phyloP scores from a whole-genome alignment of 2,329 filamentous ascomycete genomes.

The Exophiala xenobiotica region DNA sequence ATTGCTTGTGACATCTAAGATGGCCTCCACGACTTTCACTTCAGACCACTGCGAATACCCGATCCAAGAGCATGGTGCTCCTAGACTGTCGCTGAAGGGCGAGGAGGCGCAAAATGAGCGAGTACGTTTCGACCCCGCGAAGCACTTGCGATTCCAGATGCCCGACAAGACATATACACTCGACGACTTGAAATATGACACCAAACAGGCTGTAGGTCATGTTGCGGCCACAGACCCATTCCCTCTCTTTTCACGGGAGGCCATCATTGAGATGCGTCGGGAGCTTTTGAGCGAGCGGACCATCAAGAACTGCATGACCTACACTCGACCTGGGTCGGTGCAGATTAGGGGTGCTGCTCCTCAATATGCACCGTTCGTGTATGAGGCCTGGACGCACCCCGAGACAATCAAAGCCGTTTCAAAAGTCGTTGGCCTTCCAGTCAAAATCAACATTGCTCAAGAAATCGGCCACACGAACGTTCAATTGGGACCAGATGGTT shows the following conservation, averaged over 20 bases:
- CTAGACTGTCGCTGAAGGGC: neutral
- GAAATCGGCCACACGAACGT: slow-evolving; percentile 61
- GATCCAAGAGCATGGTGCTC: neutral
- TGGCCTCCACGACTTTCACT: slow-evolving; percentile 3
- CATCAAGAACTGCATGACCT: slow-evolving; percentile 54
- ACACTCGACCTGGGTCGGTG: slow-evolving; percentile 52
- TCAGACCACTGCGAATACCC: slow-evolving; percentile 5
- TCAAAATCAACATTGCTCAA: slow-evolving; percentile 56
- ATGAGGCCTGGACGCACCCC: slow-evolving; percentile 56
- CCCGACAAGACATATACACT: slow-evolving; percentile 12
- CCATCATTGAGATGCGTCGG: slow-evolving; percentile 57
- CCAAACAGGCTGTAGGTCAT: slow-evolving; percentile 19
- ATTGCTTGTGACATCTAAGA: neutral
- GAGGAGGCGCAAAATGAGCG: neutral
- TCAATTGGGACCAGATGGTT: slow-evolving; percentile 37
- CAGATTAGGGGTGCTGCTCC: slow-evolving; percentile 54
- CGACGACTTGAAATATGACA: slow-evolving; percentile 23
- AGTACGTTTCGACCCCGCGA: slow-evolving; percentile 9
- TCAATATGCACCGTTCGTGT: slow-evolving; percentile 61
- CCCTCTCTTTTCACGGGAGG: slow-evolving; percentile 59
- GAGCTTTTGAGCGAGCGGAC: slow-evolving; percentile 59
- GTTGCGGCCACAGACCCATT: slow-evolving; percentile 61
- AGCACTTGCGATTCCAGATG: slow-evolving; percentile 10
- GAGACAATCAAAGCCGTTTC: slow-evolving; percentile 56
- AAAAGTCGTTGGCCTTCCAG: slow-evolving; percentile 56